These are phyloP conservation scores for Borovskyia barvae DNA, from an alignment of 208 protist genomes.

Conservation along the genomic window DNA sequence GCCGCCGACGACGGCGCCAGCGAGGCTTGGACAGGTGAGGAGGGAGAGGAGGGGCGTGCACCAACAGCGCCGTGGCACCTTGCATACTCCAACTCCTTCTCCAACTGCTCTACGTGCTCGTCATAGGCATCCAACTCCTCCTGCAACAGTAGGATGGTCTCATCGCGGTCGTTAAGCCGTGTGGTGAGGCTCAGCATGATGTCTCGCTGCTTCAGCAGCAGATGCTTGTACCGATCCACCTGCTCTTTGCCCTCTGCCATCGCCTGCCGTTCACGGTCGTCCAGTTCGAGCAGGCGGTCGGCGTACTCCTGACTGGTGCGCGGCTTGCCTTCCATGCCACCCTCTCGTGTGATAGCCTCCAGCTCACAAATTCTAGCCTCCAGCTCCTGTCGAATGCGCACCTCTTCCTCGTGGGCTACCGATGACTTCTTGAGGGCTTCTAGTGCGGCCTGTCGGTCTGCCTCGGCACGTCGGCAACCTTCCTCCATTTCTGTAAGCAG, in stretches of 20 bases:
- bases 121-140: slow-evolving; percentile 89
- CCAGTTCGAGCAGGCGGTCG: slow-evolving; percentile 72
- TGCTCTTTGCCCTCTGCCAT: slow-evolving; percentile 91
- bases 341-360: slow-evolving; percentile 43
- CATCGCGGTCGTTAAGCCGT: slow-evolving; percentile 92
- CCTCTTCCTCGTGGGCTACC: slow-evolving; percentile 42
- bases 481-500: slow-evolving; percentile 33
- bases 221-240: slow-evolving; percentile 94
- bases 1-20: not conserved
- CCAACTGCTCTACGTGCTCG: slow-evolving; percentile 67
- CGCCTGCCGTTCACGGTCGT: slow-evolving; percentile 78
- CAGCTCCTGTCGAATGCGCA: slow-evolving; percentile 34
- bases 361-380: slow-evolving; percentile 61
- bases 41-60: not conserved
- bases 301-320: slow-evolving; percentile 59
- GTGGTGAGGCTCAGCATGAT: slow-evolving; percentile 94
- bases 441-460: slow-evolving; percentile 54
- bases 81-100: slow-evolving; percentile 50
- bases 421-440: slow-evolving; percentile 51
- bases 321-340: slow-evolving; percentile 45
- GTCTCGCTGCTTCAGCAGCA: slow-evolving; percentile 96
- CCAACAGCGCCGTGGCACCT: slow-evolving; percentile 7
- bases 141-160: slow-evolving; percentile 86
- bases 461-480: slow-evolving; percentile 28
- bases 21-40: not conserved